Conservation (phyloP, 768 basidiomycete species). For the Cystofilobasidium bisporidii region DNA sequence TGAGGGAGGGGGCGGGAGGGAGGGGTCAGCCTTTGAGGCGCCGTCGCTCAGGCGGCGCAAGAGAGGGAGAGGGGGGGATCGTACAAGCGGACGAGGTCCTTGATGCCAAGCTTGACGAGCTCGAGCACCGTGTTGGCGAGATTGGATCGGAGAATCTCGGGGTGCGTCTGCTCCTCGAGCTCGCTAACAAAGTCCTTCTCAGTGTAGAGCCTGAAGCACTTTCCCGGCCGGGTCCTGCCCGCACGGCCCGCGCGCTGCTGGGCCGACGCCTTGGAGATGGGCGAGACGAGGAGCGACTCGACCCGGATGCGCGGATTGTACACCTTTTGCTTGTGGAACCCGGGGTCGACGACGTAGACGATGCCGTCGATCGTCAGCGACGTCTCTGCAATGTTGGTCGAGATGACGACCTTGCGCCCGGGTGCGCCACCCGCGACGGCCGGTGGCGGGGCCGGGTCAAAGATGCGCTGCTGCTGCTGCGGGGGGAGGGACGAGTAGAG, state of each 20-base stretch:
- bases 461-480: conserved; percentile 90
- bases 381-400: conserved; percentile 96
- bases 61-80: conserved; percentile 55
- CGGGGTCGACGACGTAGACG: conserved; percentile 97
- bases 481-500: conserved; percentile 92
- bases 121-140: conserved; percentile 87
- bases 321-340: conserved; percentile 95
- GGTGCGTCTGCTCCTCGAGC: conserved; percentile 92
- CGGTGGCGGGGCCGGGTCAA: conserved; percentile 70
- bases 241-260: conserved; percentile 95
- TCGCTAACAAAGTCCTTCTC: conserved; percentile 95
- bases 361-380: conserved; percentile 97
- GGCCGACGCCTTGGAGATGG: conserved; percentile 92
- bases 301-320: conserved; percentile 97
- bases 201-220: conserved; percentile 93
- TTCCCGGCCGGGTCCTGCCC: conserved; percentile 88
- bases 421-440: conserved; percentile 58
- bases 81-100: conserved; percentile 79
- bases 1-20: conserved; percentile 6
- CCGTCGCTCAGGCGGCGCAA: too few species aligned
- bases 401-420: conserved; percentile 86
- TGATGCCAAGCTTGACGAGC: conserved; percentile 85
- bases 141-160: conserved; percentile 90
- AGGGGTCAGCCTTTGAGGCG: too few species aligned
- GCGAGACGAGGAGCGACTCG: conserved; percentile 82